Conservation (phyloP, 2,329 filamentous ascomycete genomes). For the Colletotrichum incanum region DNA sequence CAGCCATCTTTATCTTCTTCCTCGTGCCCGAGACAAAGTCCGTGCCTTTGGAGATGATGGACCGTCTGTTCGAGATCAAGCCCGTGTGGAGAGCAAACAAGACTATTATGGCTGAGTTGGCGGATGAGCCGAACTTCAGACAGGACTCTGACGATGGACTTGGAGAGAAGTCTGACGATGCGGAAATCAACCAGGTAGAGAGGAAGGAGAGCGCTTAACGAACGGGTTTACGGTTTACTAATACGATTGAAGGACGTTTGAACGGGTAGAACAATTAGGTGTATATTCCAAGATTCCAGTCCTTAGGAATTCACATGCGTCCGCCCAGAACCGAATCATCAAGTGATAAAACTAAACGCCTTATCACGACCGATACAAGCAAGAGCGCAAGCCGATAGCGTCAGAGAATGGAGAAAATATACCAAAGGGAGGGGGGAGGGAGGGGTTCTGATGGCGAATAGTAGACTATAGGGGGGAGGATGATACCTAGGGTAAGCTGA, state of each 20-base stretch:
- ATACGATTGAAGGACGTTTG: slow-evolving; percentile 37
- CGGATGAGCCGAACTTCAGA: slow-evolving; percentile 55
- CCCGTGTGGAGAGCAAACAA: slow-evolving; percentile 62
- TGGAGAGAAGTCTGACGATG: slow-evolving; percentile 48
- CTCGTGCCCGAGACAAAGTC: slow-evolving; percentile 77
- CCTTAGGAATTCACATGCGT: slow-evolving; percentile 28
- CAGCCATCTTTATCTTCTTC: slow-evolving; percentile 73
- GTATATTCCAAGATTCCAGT: slow-evolving; percentile 28
- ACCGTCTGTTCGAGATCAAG: slow-evolving; percentile 70
- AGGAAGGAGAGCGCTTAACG: slow-evolving; percentile 42
- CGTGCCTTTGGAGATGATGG: slow-evolving; percentile 76
- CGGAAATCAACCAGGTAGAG: slow-evolving; percentile 44
- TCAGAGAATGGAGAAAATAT: not conserved
- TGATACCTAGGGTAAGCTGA: not conserved
- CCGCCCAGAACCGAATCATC: slow-evolving; percentile 19
- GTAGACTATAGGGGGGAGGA: not conserved
- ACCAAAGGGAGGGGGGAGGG: not conserved
- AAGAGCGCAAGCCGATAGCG: not conserved
- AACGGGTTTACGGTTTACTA: slow-evolving; percentile 38
- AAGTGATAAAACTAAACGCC: slow-evolving; percentile 18
- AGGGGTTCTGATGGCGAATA: not conserved
- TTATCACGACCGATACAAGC: not conserved
- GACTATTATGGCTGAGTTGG: slow-evolving; percentile 61
- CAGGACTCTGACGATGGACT: slow-evolving; percentile 48
- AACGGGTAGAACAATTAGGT: slow-evolving; percentile 12